Conservation (phyloP, 208 protist species). For the Wallacemonas sp. region DNA sequence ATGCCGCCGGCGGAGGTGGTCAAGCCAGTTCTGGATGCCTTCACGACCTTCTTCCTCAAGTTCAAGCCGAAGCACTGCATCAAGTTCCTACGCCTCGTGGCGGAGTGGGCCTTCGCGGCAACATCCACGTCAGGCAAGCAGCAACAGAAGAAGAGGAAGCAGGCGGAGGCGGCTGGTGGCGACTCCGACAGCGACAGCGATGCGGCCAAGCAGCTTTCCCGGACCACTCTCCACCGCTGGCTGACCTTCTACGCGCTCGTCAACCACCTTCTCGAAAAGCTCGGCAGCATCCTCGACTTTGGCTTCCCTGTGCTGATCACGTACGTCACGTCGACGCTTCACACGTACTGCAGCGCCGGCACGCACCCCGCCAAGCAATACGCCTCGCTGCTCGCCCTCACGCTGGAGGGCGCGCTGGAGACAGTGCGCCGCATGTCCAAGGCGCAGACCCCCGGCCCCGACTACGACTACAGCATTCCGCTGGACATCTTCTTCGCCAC, state of each 20-base stretch:
- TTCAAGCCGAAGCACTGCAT: constrained; percentile 86
- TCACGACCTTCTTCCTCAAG: constrained; percentile 85
- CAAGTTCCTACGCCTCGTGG: constrained; percentile 56
- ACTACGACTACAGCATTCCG: constrained; percentile 79
- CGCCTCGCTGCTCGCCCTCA: constrained; percentile 56
- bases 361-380: constrained; percentile 29
- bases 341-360: constrained; percentile 50
- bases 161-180: constrained; percentile 2
- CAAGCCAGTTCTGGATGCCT: constrained; percentile 73
- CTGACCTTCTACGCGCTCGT: constrained; percentile 79
- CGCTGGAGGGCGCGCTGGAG: constrained; percentile 73
- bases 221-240: constrained; percentile 67
- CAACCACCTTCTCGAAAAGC: constrained; percentile 74
- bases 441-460: constrained; percentile 68
- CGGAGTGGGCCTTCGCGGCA: constrained; percentile 81
- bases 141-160: background rate
- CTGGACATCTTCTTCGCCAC: constrained; percentile 72
- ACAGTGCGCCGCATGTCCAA: constrained; percentile 64
- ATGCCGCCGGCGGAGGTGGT: constrained; percentile 69
- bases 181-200: constrained; percentile 9
- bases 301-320: constrained; percentile 62
- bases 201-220: constrained; percentile 31
- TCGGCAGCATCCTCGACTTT: constrained; percentile 84
- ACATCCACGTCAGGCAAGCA: constrained; percentile 17
- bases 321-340: constrained; percentile 64